These are phyloP conservation scores for Pseudonitzschia delicatissima DNA, from an alignment of 108 stramenopile genomes.

Conservation along the genomic window DNA sequence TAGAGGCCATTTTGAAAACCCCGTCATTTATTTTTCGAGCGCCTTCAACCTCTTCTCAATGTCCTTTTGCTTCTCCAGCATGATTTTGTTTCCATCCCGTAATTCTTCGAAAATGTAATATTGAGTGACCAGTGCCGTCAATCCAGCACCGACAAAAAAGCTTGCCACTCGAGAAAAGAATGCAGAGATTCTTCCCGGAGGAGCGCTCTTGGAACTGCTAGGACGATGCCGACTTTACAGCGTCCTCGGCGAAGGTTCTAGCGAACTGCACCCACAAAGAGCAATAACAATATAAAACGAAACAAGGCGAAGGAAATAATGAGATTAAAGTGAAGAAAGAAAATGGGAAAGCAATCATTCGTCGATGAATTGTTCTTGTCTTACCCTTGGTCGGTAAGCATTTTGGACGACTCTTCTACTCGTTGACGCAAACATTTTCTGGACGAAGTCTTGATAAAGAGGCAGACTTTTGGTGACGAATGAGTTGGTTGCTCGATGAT, in stretches of 20 bases:
- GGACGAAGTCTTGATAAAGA: no score
- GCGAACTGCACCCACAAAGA: no score
- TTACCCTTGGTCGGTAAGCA: constrained; percentile 2
- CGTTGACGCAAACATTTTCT: constrained; percentile 10
- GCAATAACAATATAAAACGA: no score
- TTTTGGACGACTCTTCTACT: constrained; percentile 5
- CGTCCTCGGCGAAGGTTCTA: constrained; percentile 15
- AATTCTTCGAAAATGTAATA: constrained; percentile 76
- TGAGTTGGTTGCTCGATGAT: no score
- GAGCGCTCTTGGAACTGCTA: constrained; percentile 7
- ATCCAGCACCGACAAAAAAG: constrained; percentile 77
- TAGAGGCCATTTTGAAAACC: background rate
- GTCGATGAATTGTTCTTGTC: background rate
- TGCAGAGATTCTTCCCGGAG: constrained; percentile 22
- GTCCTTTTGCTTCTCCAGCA: constrained; percentile 71
- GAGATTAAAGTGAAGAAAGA: background rate
- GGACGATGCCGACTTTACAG: background rate
- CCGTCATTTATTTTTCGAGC: constrained; percentile 61
- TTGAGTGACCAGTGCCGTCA: constrained; percentile 70
- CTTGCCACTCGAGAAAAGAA: constrained; percentile 43
- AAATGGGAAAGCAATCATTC: background rate
- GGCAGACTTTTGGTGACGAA: no score
- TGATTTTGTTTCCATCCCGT: constrained; percentile 58
- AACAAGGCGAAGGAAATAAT: background rate
- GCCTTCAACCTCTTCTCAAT: constrained; percentile 65